Conservation (phyloP, 2,329 filamentous ascomycete species). For the Epichloe baconii region DNA sequence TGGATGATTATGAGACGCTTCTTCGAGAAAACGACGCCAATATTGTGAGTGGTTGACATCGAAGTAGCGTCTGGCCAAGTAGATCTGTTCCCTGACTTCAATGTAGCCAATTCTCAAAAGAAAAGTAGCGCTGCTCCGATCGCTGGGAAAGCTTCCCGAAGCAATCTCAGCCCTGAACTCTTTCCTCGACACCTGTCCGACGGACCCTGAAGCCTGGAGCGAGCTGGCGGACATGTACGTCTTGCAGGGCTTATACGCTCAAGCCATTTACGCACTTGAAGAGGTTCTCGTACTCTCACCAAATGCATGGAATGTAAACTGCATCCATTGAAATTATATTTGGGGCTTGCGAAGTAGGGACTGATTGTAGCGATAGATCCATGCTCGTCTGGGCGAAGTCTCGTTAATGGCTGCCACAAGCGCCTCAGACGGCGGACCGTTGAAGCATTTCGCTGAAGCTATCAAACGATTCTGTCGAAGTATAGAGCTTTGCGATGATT, state of each 20-base stretch:
- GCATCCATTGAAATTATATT: neutral
- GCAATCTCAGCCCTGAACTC: conserved; percentile 62
- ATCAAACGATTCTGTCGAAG: conserved; percentile 79
- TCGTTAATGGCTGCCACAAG: conserved; percentile 54
- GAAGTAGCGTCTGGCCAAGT: neutral
- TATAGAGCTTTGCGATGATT: conserved; percentile 87
- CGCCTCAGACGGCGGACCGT: conserved; percentile 25
- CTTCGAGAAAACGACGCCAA: conserved; percentile 64
- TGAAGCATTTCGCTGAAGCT: conserved; percentile 53
- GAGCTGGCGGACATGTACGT: conserved; percentile 84
- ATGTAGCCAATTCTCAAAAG: conserved; percentile 73
- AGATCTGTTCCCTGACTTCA: conserved; percentile 11
- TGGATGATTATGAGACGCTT: conserved; percentile 67
- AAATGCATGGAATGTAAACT: conserved; percentile 85
- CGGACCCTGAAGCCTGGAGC: conserved; percentile 85
- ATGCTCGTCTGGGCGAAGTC: conserved; percentile 76
- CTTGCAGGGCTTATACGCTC: conserved; percentile 61
- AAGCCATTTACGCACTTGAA: conserved; percentile 80
- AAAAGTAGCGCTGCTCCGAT: conserved; percentile 64
- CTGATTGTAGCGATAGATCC: conserved; percentile 44
- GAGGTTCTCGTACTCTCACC: conserved; percentile 78
- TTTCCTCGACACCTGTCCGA: conserved; percentile 72
- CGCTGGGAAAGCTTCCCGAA: conserved; percentile 55
- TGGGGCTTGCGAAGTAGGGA: neutral
- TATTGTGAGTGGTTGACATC: conserved; percentile 42